phyloP scores from a whole-genome alignment of 2,329 filamentous ascomycete genomes.

The Pseudogymnoascus verrucosus region DNA sequence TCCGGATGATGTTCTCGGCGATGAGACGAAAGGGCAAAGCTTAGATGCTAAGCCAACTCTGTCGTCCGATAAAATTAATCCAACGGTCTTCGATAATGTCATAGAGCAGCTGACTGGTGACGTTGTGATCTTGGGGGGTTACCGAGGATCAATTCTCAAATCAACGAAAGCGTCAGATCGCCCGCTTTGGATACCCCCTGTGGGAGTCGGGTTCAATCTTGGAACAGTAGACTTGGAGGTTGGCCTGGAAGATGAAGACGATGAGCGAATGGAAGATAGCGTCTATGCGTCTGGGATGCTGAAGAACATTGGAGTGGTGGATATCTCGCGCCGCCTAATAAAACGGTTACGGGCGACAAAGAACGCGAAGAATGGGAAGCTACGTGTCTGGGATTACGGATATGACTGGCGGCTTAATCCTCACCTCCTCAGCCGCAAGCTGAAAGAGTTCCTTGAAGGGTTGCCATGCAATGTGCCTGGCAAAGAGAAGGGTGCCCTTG shows the following conservation, averaged over 20 bases:
- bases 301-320: conserved; percentile 84
- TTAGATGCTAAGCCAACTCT: neutral
- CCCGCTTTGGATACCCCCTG: conserved; percentile 79
- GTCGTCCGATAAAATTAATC: conserved; percentile 35
- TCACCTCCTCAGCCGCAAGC: conserved; percentile 58
- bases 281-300: conserved; percentile 83
- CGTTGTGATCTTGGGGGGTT: conserved; percentile 81
- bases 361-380: conserved; percentile 60
- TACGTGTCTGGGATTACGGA: conserved; percentile 82
- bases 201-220: conserved; percentile 86
- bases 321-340: conserved; percentile 76
- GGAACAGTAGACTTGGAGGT: conserved; percentile 88
- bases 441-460: conserved; percentile 65
- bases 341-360: conserved; percentile 67
- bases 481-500: conserved; percentile 59
- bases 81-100: conserved; percentile 37
- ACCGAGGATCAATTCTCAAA: conserved; percentile 80
- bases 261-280: conserved; percentile 72
- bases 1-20: neutral
- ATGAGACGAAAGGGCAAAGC: neutral
- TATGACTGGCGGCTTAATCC: conserved; percentile 94
- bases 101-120: conserved; percentile 71
- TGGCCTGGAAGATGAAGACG: conserved; percentile 71
- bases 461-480: conserved; percentile 64
- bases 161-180: conserved; percentile 74